Evolutionary conservation across 345 rosid species (phyloP), one percentile per base, ranked within the genome.

Genomic region (Gossypium stocksii): DNA sequence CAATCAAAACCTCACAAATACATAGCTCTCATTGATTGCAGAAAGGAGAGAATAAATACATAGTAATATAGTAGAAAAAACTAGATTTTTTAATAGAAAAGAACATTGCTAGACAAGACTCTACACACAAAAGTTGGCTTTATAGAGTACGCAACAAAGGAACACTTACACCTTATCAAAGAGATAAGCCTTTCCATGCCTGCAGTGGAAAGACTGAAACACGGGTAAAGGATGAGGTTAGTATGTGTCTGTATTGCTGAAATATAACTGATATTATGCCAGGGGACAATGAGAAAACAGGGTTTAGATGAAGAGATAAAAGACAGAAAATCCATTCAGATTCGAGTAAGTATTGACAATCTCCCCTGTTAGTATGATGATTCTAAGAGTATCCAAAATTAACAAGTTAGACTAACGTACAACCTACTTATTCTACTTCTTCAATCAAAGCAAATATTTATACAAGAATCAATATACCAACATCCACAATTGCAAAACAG

Each of bases 141-240:
- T 38, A 7, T 38, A 45, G 17, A 48, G 22, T 22, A 2, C 22
- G 8, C 14, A 6, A 34, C 44, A 58, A 72, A 12, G 19, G 44
- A 80, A 44, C 43, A 81, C 94, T 88, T 84, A 86, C 97, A 82
- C 89, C 19, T 86, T 86, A 66, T 86, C 87, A 75, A 91, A 90
- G 77, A 91, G 93, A 80, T 87, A 87, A 67, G 94, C 94, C 80
- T 79, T 83, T 70, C 94, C 94, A 78, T 90, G 86, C 81, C 85
- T 82, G 86, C 90, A 80, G 80, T 80, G 91, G 82, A 91, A 91
- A 16, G 87, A 76, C 97, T 91, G 87, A 78, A 89, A 85, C 77
- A 77, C 46, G 66, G 7, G 44, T 1, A 43, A 77, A 74, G 75
- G 17, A 70, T 23, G 71, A n/a, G 25, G 70, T 83, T 54, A 78